Evolutionary conservation across 371 early-diverging fungal species (phyloP), one percentile per base, ranked within the genome.

Genomic region (Mortierella sp.): DNA sequence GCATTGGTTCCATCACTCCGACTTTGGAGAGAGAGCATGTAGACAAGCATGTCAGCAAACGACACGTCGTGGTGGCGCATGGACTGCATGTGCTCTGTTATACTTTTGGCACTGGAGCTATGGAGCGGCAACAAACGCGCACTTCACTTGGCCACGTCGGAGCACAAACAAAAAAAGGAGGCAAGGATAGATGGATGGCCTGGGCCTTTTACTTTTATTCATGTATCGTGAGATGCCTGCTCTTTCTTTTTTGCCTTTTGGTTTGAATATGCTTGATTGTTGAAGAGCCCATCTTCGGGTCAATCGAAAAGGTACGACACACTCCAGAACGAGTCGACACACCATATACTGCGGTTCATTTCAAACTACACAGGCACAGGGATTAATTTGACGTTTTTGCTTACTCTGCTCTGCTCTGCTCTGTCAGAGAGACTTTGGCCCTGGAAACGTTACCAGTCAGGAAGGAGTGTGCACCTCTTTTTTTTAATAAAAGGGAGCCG

Each of bases 101-200:
- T 38, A 38, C 42, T 31, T 34, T 68, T 68, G 68, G 24, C 68
- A 68, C 68, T 68, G 68, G 68, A 68, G 68, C 24, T 42, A 10
- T 68, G 68, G 68, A 68, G 68, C 38, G 65, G 65, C 65, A 65
- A 65, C n/a, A 65, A 58, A 10, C 31, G n/a, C n/a, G n/a, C n/a
- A 34, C 13, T 34, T 5, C 28, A 63, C 7, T 34, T 19, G 34
- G 34, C 58, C 58, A 4, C 4, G 60, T 60, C 60, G 63, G 63
- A 63, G 63, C 63, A 63, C 63, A 68, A 38, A 42, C 34, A 21
- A 14, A 38, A 21, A 14, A 38, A 42, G 21, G 68, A 24, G 24
- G 42, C 5, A 65, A 63, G 6, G 8, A 24, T 24, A 68, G 24
- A 63, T 63, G 34, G 63, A 63, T 68, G 68, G 68, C 24, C 68